Evolutionary conservation across 1,284 basidiomycete genomes (phyloP).

Genomic region (Earliella scabrosa): DNA sequence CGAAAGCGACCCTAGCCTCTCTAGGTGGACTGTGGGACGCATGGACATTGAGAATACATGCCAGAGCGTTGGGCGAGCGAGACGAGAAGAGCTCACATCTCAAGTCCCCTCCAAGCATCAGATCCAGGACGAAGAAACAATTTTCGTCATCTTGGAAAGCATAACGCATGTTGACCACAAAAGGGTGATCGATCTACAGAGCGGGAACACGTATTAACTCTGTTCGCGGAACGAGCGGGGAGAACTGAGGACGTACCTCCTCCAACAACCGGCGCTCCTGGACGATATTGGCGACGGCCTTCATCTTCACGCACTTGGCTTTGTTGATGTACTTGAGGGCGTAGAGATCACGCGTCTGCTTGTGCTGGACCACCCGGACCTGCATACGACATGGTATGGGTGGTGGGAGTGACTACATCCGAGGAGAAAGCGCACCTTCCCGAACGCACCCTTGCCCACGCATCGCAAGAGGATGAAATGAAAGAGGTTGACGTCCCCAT

Average conservation of each 20-base stretch:
- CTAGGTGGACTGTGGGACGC: constrained; percentile 78
- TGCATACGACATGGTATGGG: constrained; percentile 28
- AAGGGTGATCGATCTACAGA: constrained; percentile 88
- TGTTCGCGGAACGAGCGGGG: constrained; percentile 15
- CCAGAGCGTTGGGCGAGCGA: constrained; percentile 10
- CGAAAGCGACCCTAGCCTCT: constrained; percentile 76
- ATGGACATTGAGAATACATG: neutral
- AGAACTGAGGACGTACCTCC: constrained; percentile 59
- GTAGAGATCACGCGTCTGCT: constrained; percentile 89
- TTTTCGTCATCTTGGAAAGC: constrained; percentile 99
- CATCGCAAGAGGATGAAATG: constrained; percentile 95
- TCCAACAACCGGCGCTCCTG: constrained; percentile 91
- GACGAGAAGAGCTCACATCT: constrained; percentile 63
- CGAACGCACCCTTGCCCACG: constrained; percentile 97
- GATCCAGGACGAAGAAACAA: constrained; percentile 96
- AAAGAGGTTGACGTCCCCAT: constrained; percentile 92
- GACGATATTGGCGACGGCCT: constrained; percentile 92
- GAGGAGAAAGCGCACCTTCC: constrained; percentile 67
- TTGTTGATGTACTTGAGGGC: constrained; percentile 99
- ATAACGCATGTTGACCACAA: constrained; percentile 93
- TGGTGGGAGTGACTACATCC: neutral
- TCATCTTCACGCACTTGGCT: constrained; percentile 88
- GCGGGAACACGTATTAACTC: neutral
- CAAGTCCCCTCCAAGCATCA: constrained; percentile 96
- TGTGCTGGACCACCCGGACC: constrained; percentile 95